These are phyloP conservation scores for Suillus spraguei DNA, from an alignment of 768 basidiomycete genomes.

Conservation along the genomic window DNA sequence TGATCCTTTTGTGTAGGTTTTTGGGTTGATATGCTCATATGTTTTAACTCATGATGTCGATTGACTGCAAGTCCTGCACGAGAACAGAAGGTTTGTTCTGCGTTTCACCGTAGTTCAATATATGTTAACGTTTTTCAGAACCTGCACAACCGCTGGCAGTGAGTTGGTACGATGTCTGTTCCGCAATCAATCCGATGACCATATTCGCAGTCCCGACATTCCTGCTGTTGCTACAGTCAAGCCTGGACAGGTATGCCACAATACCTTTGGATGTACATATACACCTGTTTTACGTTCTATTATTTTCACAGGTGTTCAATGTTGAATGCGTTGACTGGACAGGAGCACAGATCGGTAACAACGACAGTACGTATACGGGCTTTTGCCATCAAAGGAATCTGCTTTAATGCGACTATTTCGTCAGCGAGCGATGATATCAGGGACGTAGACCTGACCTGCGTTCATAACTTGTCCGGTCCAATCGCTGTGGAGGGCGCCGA, in stretches of 20 bases:
- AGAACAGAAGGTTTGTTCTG: conserved; percentile 55
- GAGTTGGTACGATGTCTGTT: conserved; percentile 28
- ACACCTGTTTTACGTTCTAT: background rate
- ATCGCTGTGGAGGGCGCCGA: conserved; percentile 75
- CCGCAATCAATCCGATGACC: background rate
- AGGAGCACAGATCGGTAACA: conserved; percentile 77
- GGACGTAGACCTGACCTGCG: conserved; percentile 62
- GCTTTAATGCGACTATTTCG: background rate
- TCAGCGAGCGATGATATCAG: conserved; percentile 68
- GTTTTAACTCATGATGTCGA: conserved; percentile 6
- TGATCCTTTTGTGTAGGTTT: conserved; percentile 67
- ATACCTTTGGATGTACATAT: background rate
- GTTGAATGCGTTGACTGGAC: conserved; percentile 79
- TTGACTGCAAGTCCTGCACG: conserved; percentile 41
- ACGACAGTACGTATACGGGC: conserved; percentile 51
- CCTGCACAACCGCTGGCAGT: conserved; percentile 78
- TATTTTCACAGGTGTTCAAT: conserved; percentile 57
- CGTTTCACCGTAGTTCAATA: background rate
- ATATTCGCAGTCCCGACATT: conserved; percentile 54
- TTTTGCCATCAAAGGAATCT: background rate
- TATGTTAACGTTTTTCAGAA: conserved; percentile 39
- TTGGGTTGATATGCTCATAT: background rate
- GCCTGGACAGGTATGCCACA: conserved; percentile 50
- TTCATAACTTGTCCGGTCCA: conserved; percentile 79
- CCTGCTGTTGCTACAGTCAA: conserved; percentile 64